phyloP scores from a whole-genome alignment of 306 rosid genomes.

The Fagus sylvatica region DNA sequence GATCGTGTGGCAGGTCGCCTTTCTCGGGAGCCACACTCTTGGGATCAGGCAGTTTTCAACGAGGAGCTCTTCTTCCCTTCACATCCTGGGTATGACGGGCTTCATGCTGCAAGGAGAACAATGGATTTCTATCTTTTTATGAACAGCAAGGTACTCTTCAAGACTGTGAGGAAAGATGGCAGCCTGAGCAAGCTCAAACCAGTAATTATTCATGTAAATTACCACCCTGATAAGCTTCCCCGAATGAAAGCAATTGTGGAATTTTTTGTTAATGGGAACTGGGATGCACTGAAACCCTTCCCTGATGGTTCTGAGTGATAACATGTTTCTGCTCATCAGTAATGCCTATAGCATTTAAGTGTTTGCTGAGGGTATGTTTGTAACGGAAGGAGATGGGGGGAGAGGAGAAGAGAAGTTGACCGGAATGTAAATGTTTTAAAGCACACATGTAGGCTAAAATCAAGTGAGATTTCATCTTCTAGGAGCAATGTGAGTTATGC shows the following conservation, averaged over 20 bases:
- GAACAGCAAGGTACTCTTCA: slow-evolving; percentile 91
- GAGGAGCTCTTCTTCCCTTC: slow-evolving; percentile 90
- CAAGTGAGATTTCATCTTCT: neutral
- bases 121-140: slow-evolving; percentile 85
- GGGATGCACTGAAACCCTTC: slow-evolving; percentile 72
- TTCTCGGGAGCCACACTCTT: slow-evolving; percentile 52
- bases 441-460: neutral
- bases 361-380: slow-evolving; percentile 13
- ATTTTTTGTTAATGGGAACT: slow-evolving; percentile 65
- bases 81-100: slow-evolving; percentile 76
- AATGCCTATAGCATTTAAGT: slow-evolving; percentile 8
- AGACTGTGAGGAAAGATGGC: slow-evolving; percentile 72
- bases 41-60: slow-evolving; percentile 98
- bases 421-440: neutral
- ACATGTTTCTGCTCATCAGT: slow-evolving; percentile 16
- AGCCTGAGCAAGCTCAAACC: slow-evolving; percentile 70
- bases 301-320: slow-evolving; percentile 81
- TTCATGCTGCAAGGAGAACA: slow-evolving; percentile 82
- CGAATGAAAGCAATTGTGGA: slow-evolving; percentile 85
- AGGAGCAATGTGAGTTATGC: neutral
- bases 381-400: no score
- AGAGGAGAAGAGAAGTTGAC: neutral
- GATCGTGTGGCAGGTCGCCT: slow-evolving; percentile 88
- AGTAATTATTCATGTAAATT: slow-evolving; percentile 79
- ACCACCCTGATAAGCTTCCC: slow-evolving; percentile 82